Evolutionary conservation across 352 stramenopile species (phyloP).

Genomic region (Phytophthora hybrid): DNA sequence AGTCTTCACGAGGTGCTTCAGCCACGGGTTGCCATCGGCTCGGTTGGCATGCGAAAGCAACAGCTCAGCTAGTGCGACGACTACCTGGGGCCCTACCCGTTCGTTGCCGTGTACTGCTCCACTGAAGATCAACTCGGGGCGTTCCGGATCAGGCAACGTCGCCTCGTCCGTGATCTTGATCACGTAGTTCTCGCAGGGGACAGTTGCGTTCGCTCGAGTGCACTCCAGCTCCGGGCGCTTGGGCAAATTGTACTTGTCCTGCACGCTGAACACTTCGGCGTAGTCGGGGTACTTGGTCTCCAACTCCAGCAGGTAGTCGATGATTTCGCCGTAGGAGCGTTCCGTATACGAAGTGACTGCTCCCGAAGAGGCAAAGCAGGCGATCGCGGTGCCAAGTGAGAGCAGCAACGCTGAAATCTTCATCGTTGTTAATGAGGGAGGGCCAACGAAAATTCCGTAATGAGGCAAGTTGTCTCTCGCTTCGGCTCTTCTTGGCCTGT

Average conservation of each 20-base stretch:
- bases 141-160: constrained; percentile 62
- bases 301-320: constrained; percentile 61
- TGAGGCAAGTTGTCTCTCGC: too few relatives aligned
- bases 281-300: constrained; percentile 68
- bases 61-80: constrained; percentile 77
- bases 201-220: constrained; percentile 44
- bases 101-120: constrained; percentile 96
- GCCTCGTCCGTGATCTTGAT: constrained; percentile 87
- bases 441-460: too few relatives aligned
- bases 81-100: constrained; percentile 87
- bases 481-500: too few relatives aligned
- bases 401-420: not conserved
- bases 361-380: constrained; percentile 1
- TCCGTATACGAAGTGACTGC: too few relatives aligned
- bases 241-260: constrained; percentile 79
- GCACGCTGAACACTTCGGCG: constrained; percentile 83
- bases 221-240: constrained; percentile 59
- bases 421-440: too few relatives aligned
- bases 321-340: constrained; percentile 77
- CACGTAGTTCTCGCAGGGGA: constrained; percentile 80
- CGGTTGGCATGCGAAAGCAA: constrained; percentile 65
- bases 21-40: constrained; percentile 58
- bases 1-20: constrained; percentile 85
- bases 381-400: not conserved
- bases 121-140: constrained; percentile 95